These are phyloP conservation scores for Macrolepiota dolichaula DNA, from an alignment of 768 basidiomycete genomes.

Conservation along the genomic window DNA sequence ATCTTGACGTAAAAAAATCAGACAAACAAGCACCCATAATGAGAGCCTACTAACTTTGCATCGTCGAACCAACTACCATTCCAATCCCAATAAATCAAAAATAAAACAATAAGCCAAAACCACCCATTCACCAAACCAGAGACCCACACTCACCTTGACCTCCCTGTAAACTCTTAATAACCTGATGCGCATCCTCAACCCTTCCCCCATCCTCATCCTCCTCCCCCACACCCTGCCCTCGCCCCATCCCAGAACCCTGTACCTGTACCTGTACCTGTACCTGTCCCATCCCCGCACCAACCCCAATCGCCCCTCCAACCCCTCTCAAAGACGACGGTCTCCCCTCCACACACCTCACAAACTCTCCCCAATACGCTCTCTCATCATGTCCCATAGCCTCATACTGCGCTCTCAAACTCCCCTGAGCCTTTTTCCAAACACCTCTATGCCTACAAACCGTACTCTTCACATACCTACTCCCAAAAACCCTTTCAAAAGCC, in stretches of 20 bases:
- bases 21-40: no score
- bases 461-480: slow-evolving; percentile 68
- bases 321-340: slow-evolving; percentile 31
- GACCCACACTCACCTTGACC: slow-evolving; percentile 6
- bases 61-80: neutral
- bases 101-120: neutral
- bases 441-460: slow-evolving; percentile 72
- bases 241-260: slow-evolving; percentile 8
- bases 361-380: slow-evolving; percentile 65
- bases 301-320: slow-evolving; percentile 4
- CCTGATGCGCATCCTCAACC: slow-evolving; percentile 18
- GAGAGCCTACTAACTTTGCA: slow-evolving; percentile 3
- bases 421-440: slow-evolving; percentile 58
- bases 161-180: slow-evolving; percentile 12
- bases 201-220: slow-evolving; percentile 17
- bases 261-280: no score
- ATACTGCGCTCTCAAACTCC: slow-evolving; percentile 43
- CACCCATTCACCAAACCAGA: neutral
- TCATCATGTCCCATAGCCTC: slow-evolving; percentile 54
- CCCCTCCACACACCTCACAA: slow-evolving; percentile 60
- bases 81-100: neutral
- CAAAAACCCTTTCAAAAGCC: slow-evolving; percentile 70
- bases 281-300: no score
- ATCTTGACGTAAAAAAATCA: neutral
- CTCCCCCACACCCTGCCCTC: slow-evolving; percentile 17